Percentiles rank a stretch among this genome's conserved stretches.
Conservation (phyloP, 257 asterid genomes). For the Phtheirospermum japonicum region DNA sequence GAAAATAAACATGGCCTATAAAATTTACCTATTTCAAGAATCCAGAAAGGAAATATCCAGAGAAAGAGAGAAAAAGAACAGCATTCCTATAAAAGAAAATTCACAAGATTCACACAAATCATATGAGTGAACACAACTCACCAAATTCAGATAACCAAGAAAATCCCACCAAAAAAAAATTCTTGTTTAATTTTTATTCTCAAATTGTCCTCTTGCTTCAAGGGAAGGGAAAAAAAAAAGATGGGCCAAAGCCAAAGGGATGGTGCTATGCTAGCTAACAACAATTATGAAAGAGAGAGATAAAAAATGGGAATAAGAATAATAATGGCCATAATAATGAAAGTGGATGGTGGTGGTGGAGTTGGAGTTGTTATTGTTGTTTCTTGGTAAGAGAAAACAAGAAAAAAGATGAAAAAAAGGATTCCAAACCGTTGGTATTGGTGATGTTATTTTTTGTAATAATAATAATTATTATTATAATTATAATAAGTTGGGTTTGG, state of each 20-base stretch:
- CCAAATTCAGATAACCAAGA: slow-evolving; percentile 34
- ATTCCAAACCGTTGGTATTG: slow-evolving; percentile 52
- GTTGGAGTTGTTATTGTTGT: slow-evolving; percentile 40
- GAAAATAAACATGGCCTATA: neutral
- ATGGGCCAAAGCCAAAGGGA: slow-evolving; percentile 31
- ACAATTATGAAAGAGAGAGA: slow-evolving; percentile 36
- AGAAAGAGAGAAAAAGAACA: slow-evolving; percentile 16
- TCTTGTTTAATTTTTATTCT: neutral
- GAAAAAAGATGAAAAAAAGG: slow-evolving; percentile 29
- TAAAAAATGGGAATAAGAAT: slow-evolving; percentile 36
- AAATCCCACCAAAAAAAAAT: slow-evolving; percentile 1
- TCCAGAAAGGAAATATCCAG: too few relatives aligned
- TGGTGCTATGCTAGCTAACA: slow-evolving; percentile 30
- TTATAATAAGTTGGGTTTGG: too few relatives aligned
- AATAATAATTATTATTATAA: too few relatives aligned
- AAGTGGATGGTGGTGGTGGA: slow-evolving; percentile 57
- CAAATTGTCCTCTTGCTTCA: slow-evolving; percentile 18
- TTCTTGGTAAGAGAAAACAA: slow-evolving; percentile 42
- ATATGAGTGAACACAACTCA: slow-evolving; percentile 30
- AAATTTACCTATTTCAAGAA: slow-evolving; percentile 23
- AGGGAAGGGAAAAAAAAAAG: slow-evolving; percentile 22
- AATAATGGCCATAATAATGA: slow-evolving; percentile 50
- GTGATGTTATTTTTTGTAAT: slow-evolving; percentile 23
- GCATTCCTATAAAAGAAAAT: slow-evolving; percentile 26
- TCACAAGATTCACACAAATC: slow-evolving; percentile 31